phyloP scores from a whole-genome alignment of 1,284 basidiomycete genomes.

The Papiliotrema terrestris region DNA sequence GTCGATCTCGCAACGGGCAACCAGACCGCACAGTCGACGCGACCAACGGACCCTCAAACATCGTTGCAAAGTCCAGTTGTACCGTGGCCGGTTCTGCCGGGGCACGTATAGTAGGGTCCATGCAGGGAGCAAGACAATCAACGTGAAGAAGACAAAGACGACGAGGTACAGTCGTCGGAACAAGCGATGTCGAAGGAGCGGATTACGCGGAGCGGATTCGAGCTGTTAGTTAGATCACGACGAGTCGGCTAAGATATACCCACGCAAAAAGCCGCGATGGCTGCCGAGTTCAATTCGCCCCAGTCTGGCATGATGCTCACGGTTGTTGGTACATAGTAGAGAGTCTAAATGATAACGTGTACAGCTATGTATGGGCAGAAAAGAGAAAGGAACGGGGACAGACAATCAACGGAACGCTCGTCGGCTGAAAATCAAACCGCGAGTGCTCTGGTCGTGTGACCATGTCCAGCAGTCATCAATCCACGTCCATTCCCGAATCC shows the following conservation, averaged over 20 bases:
- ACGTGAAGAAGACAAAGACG: slow-evolving; percentile 25
- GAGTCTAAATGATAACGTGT: no score
- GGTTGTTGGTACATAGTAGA: slow-evolving; percentile 2
- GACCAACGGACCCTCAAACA: slow-evolving; percentile 38
- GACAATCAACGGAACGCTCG: no score
- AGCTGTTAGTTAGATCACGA: slow-evolving; percentile 13
- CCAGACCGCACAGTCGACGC: slow-evolving; percentile 30
- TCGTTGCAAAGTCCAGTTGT: slow-evolving; percentile 32
- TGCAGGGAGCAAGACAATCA: slow-evolving; percentile 32
- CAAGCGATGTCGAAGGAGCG: slow-evolving; percentile 27
- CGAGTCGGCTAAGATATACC: slow-evolving; percentile 1
- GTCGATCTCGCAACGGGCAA: slow-evolving; percentile 43
- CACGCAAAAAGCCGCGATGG: slow-evolving; percentile 20
- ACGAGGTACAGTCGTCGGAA: slow-evolving; percentile 37
- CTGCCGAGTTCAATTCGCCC: slow-evolving; percentile 26
- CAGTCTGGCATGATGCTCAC: not conserved
- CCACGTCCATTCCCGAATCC: slow-evolving; percentile 2
- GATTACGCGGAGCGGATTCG: slow-evolving; percentile 25
- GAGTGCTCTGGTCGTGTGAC: not conserved
- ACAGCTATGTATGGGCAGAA: not conserved
- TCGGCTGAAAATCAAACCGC: no score
- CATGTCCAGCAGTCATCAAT: not conserved
- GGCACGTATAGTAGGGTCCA: slow-evolving; percentile 37
- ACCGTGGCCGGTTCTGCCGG: slow-evolving; percentile 24
- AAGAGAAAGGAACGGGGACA: not conserved